Base-by-base conservation (phyloP, 1,139 yeast genomes). In the Magnusiomyces suaveolens region DNA sequence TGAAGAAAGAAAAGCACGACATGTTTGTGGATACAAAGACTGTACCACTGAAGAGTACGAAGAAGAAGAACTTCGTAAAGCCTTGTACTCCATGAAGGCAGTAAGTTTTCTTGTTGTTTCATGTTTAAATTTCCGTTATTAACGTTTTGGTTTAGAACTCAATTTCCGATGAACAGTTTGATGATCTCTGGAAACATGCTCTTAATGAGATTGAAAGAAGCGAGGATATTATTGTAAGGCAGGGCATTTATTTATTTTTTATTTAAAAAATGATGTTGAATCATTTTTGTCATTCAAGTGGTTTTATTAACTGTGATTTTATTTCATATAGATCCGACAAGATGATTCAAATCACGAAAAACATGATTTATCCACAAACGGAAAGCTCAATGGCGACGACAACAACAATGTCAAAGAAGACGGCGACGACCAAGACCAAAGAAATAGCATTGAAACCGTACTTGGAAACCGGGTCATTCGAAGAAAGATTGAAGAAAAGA, bases 141-240 rank as follows among this genome's bases (percentile, higher is more conserved):
- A 8, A 8, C 12, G 6, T 29, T 29, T 29, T 6, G 36, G 12
- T 29, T 21, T 48, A 48, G 52, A 26, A 49, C 16, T 75, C 79
- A 59, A 76, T 87, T 46, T 74, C 81, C n/a, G 78, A 74, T 52
- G 83, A 81, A 10, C 95, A 87, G 61, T 90, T 89, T 69, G 84
- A 86, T 60, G 87, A 83, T 56, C 75, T 88, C 58, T 90, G 97
- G 97, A 66, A 68, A 36, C 77, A 81, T 62, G 86, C 87, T 10
- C 65, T 83, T 10, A 70, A 74, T 49, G 86, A 83, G 62, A 75
- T 90, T 62, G 81, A 81, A 61, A 75, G 78, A 56, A 87, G 84
- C 70, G 83, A 87, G 49, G 94, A 87, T 65, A 79, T 86, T 68
- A 82, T 80, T 75, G 89, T 85, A 84, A 84, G 92, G 88, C 87